Conservation (phyloP, 371 early-diverging fungal genomes). For the Mortierella sp. region DNA sequence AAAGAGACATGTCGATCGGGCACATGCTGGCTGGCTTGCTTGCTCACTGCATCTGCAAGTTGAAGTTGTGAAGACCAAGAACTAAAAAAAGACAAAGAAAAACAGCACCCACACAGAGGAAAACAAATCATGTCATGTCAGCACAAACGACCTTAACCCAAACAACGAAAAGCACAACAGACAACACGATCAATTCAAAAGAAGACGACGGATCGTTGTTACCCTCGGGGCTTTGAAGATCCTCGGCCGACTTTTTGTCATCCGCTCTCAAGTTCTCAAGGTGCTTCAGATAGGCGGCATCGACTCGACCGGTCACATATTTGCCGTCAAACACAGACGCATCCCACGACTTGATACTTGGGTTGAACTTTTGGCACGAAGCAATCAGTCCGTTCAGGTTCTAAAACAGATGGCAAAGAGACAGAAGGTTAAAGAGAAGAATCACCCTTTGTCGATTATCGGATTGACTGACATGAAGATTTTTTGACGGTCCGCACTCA, state of each 20-base stretch:
- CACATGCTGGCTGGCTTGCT: not conserved
- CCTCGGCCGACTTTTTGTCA: conserved; percentile 58
- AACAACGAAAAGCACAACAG: not conserved
- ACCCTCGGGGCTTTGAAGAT: conserved; percentile 66
- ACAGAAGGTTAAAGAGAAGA: too few relatives aligned
- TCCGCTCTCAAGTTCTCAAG: conserved; percentile 79
- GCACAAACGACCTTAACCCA: not conserved
- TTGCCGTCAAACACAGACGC: conserved; percentile 94
- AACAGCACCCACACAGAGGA: not conserved
- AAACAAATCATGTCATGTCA: not conserved
- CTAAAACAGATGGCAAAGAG: conserved; percentile 23
- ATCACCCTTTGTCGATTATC: too few relatives aligned
- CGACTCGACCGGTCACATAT: conserved; percentile 92
- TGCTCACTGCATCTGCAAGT: conserved; percentile 49
- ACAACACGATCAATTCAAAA: not conserved
- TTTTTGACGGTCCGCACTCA: too few relatives aligned
- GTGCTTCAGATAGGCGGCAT: conserved; percentile 80
- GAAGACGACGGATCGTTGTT: conserved; percentile 4
- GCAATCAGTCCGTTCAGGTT: conserved; percentile 84
- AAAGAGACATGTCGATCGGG: not conserved
- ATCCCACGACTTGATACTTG: conserved; percentile 86
- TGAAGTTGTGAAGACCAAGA: conserved; percentile 73
- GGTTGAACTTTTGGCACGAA: conserved; percentile 88
- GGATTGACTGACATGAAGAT: too few relatives aligned
- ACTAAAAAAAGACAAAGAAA: conserved; percentile 16